Base-by-base conservation (phyloP, 176 grass and related monocot species). In the Oryza nivara region DNA sequence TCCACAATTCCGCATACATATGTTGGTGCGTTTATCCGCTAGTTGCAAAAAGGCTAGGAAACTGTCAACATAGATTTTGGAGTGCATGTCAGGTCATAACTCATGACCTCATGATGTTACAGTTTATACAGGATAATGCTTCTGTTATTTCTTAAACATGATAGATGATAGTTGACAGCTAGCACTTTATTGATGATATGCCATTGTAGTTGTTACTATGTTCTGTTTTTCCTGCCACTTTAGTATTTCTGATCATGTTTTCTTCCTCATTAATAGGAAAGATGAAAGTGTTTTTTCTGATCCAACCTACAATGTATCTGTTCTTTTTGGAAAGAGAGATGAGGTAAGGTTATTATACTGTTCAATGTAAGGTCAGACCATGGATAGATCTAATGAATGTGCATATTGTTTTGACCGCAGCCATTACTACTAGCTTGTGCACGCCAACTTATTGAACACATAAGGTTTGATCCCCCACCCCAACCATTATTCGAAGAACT, bases 321-420 rank as follows among this genome's bases (percentile, higher is more conserved):
- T 98, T 66, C 84, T 95, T 73, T 98, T 98, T 85, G 96, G 96
- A 70, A 98, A 98, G 86, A 95, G 96, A 89, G 89, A 98, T 84
- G 96, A 94, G 91, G 96, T 91, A 82, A 78, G 41, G 5, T 83
- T 26, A n/a, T 78, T 5, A 67, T 9, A 75, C 69, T 20, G 36
- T 72, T 22, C 43, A 35, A 58, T 77, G 52, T 65, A 46, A 19
- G 10, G 22, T 56, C 52, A 84, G 36, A 88, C 25, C 67, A 48
- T 84, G 70, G 11, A 78, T 7, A 12, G 9, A 73, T 65, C 28
- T 87, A 77, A 88, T 17, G 16, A 76, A 48, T 36, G 45, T 38
- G 43, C 22, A 48, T 60, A 81, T 71, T 91, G 74, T 82, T 82
- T 25, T 81, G 25, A 28, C 75, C 80, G 72, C 88, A 95, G 96